Evolutionary conservation across 768 basidiomycete genomes (phyloP), one percentile per base, ranked within the genome.

Genomic region (Lentinula aciculospora): DNA sequence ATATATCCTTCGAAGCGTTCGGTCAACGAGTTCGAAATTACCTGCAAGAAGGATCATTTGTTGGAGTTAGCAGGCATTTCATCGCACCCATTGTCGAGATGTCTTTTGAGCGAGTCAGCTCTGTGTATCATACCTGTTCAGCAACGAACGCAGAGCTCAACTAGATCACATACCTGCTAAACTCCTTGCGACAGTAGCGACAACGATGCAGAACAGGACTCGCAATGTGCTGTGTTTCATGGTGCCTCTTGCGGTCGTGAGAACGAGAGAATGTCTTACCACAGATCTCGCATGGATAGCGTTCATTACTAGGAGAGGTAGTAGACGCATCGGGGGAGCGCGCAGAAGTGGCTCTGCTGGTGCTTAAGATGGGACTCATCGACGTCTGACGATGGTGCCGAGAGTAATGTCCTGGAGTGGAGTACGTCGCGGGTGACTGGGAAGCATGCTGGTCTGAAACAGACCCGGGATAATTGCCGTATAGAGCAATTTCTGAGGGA

Each of bases 201-300:
- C 90, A 92, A 53, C 77, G 79, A 68, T 92, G 88, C 62, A 82
- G 72, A 58, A 83, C 76, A 21, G 87, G 85, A 13, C 78, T 76
- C 34, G 83, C 67, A 44, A 83, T 76, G 64, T 91, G 89, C 64
- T 89, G 85, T 15, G 85, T 88, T 70, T 90, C 88, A 63, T 82
- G 81, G 71, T 92, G 89, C 61, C 89, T 81, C 72, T 91, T 89
- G 62, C 87, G 81, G 71, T 92, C 89, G 70, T 91, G 88, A 58
- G 85, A 79, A 61, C 89, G 82, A 32, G 88, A 89, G 69, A 92
- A 92, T 25, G 88, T 86, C 70, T 87, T 86, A 53, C 84, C 84
- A 68, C 89, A 92, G 62, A 81, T 79, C 58, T 86, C 82, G 72
- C 89, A 92, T 57, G 79, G 76, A 72, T 79, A 88, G 37, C 87